phyloP scores from a whole-genome alignment of 2,329 filamentous ascomycete species.

The Botrytis fragariae region DNA sequence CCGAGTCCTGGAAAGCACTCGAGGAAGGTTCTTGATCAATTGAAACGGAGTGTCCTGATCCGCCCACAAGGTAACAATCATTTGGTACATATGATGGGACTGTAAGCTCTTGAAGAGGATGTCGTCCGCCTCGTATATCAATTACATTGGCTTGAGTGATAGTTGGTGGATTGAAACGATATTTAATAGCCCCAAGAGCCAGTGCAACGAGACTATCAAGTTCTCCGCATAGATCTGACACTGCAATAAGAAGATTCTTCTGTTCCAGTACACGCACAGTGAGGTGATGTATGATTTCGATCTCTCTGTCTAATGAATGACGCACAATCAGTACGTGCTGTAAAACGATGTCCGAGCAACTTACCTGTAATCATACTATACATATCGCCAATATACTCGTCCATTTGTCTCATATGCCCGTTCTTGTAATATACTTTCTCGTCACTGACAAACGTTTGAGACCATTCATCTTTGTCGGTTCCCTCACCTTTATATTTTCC shows the following conservation, averaged over 20 bases:
- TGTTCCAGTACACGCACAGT: constrained; percentile 68
- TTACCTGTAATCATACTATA: constrained; percentile 79
- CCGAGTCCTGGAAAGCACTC: not conserved
- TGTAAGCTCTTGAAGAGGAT: constrained; percentile 81
- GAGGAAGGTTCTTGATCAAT: constrained; percentile 19
- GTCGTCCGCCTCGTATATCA: constrained; percentile 73
- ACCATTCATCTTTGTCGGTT: constrained; percentile 62
- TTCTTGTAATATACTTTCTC: constrained; percentile 84
- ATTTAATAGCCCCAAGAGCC: constrained; percentile 70
- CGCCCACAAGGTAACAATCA: constrained; percentile 67
- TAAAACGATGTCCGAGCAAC: not conserved
- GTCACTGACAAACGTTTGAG: constrained; percentile 71
- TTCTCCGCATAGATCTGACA: constrained; percentile 82
- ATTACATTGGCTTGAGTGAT: constrained; percentile 71
- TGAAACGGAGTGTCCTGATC: constrained; percentile 41
- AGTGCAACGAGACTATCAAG: constrained; percentile 83
- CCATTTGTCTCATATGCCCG: constrained; percentile 73
- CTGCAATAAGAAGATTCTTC: constrained; percentile 61
- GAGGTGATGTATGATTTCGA: constrained; percentile 80
- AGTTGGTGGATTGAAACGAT: constrained; percentile 66
- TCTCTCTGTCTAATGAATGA: constrained; percentile 66
- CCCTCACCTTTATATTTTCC: constrained; percentile 63
- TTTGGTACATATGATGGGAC: constrained; percentile 83
- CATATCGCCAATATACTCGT: constrained; percentile 78
- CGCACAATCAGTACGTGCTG: not conserved